phyloP scores from a whole-genome alignment of 129 eudicot genomes.

The Arctium minus region DNA sequence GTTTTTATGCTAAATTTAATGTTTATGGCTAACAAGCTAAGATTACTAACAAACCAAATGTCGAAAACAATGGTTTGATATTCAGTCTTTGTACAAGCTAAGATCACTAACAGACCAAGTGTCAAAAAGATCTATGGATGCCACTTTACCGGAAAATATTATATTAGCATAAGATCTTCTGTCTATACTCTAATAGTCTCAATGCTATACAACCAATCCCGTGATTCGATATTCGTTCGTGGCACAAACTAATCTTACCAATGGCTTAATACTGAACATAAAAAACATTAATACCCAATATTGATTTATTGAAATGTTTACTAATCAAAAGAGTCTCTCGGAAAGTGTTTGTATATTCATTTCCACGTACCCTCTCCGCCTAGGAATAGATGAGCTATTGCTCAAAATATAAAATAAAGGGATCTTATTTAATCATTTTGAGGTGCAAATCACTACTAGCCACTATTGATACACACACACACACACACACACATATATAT shows the following conservation, averaged over 20 bases:
- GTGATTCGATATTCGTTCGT: not conserved
- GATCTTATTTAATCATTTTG: no score
- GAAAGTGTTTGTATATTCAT: no score
- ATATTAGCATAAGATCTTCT: not conserved
- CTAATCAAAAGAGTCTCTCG: not conserved
- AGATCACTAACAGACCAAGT: not conserved
- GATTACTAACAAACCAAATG: not conserved
- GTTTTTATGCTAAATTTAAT: not conserved
- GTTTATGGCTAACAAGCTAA: not conserved
- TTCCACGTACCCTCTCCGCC: no score
- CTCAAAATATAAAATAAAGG: no score
- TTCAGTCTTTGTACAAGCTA: not conserved
- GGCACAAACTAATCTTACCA: not conserved
- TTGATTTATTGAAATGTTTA: not conserved
- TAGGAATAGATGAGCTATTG: no score
- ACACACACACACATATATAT: no score
- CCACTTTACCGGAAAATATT: not conserved
- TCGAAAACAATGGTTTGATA: not conserved
- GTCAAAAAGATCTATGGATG: not conserved
- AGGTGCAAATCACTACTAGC: no score
- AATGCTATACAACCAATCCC: not conserved
- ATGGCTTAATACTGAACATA: not conserved
- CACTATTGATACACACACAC: no score
- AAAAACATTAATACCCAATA: not conserved
- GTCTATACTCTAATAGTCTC: not conserved